Conservation (phyloP, 306 rosid species). For the Castanopsis chinensis region DNA sequence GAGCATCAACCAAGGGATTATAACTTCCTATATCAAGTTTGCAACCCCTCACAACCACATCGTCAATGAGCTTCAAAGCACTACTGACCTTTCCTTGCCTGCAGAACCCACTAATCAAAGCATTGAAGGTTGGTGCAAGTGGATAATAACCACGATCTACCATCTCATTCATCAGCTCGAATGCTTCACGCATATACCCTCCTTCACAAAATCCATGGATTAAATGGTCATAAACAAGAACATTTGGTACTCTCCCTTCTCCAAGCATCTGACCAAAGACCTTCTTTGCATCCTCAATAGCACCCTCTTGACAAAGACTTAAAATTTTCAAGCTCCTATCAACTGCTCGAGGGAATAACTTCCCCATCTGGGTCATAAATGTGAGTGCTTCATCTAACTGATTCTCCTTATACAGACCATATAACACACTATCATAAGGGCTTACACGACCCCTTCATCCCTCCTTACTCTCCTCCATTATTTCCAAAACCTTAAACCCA, state of each 20-base stretch:
- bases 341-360: slow-evolving; percentile 65
- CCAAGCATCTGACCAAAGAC: slow-evolving; percentile 48
- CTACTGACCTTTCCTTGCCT: slow-evolving; percentile 43
- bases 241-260: slow-evolving; percentile 62
- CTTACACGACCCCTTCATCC: slow-evolving; percentile 51
- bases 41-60: slow-evolving; percentile 59
- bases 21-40: slow-evolving; percentile 41
- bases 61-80: slow-evolving; percentile 60
- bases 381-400: slow-evolving; percentile 47
- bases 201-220: slow-evolving; percentile 43
- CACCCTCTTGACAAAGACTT: slow-evolving; percentile 41
- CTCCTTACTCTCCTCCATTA: slow-evolving; percentile 64
- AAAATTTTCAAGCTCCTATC: slow-evolving; percentile 54
- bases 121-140: slow-evolving; percentile 54
- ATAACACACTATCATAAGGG: slow-evolving; percentile 70
- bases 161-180: slow-evolving; percentile 70
- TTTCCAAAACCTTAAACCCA: slow-evolving; percentile 56
- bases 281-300: slow-evolving; percentile 53
- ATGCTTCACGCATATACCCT: slow-evolving; percentile 49
- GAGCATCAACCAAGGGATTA: slow-evolving; percentile 39
- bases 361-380: slow-evolving; percentile 48
- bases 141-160: slow-evolving; percentile 49
- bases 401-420: slow-evolving; percentile 61
- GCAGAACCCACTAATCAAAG: slow-evolving; percentile 51
- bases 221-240: slow-evolving; percentile 52